Evolutionary conservation across 2,329 filamentous ascomycete genomes (phyloP), one percentile per base, ranked within the genome.

Genomic region (Blumeria graminis): DNA sequence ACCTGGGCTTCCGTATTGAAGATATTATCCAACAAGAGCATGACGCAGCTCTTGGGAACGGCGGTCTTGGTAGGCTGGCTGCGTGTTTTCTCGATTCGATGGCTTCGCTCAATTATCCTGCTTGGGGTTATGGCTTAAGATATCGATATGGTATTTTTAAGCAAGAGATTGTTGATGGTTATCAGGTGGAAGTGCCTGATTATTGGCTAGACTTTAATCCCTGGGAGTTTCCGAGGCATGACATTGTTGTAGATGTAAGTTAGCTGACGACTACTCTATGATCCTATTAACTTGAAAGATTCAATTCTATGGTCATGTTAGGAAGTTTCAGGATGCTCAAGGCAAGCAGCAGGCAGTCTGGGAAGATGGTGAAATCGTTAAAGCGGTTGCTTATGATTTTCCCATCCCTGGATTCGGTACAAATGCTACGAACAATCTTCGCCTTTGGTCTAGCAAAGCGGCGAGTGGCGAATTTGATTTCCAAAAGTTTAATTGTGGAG

Each of bases 161-260:
- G 74, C 92, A 98, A 73, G 92, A 96, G 72, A 96, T 98, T 64
- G 82, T 95, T 58, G 85, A 96, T 65, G 92, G 92, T 57, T 98
- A 95, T 68, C 92, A 98, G 70, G 88, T 98, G 61, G 92, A 98
- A 67, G 85, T 96, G 58, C 92, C 92, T 18, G 92, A 98, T 69
- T 96, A 98, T 71, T 98, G 92, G 92, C 79, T 98, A 56, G 92
- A 96, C 68, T 95, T 96, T 71, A 98, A 98, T 70, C 92, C 92
- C 0, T 98, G 92, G 92, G 92, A 98, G 68, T 98, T 96, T 65
- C 88, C 89, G 45, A 78, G 92, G 62, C 87, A 95, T 68, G 92
- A 98, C 67, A 85, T 98, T 59, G 89, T 84, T 1, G 89, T 98
- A 28, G 86, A 96, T 70, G 78, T 81, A 65, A 71, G 77, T 67